Evolutionary conservation across 176 grass and related monocot genomes (phyloP), one percentile per base, ranked within the genome.

Genomic region (Oropetium thomaeum): DNA sequence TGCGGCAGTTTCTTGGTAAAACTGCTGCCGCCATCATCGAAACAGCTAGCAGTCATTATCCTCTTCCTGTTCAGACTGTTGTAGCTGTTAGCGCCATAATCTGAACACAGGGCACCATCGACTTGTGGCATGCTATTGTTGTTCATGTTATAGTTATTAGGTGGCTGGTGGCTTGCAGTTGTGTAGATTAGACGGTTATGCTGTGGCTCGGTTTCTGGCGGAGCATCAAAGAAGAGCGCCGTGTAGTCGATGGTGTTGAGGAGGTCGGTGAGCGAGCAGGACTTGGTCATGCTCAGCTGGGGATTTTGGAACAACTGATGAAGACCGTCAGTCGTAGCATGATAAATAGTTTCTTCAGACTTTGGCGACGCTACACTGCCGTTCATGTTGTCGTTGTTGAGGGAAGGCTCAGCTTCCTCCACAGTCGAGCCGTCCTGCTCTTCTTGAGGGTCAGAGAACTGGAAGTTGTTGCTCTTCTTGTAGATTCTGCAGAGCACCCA

Each of bases 401-500:
- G 9, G 30, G n/a, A 35, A 0, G 49, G 73, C 29, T 70, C 59
- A 1, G 2, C 49, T 39, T 89, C 79, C 44, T 92, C 80, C 25
- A 89, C 61, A 0, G 70, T 73, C 0, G 83, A 89, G 34, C 78
- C 76, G 39, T 86, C 79, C 41, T 83, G 83, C 0, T 92, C 83
- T 0, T 77, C n/a, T n/a, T n/a, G n/a, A n/a, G n/a, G 81, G 15
- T 71, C 78, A 31, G 26, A n/a, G 62, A 58, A 58, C 17, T 32
- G 42, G 2, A 67, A 63, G 2, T 77, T 63, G 77, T 55, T 84
- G 76, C 69, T 75, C 81, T 87, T 93, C 77, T 89, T 87, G 87
- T 89, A 41, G 84, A 93, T 93, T 22, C 87, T 83, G 49, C 90
- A 93, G 27, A 93, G 90, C 35, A 93, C 90, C 90, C 87, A 93